These are phyloP conservation scores for Alliaria petiolata DNA, from an alignment of 345 rosid species.

Conservation along the genomic window DNA sequence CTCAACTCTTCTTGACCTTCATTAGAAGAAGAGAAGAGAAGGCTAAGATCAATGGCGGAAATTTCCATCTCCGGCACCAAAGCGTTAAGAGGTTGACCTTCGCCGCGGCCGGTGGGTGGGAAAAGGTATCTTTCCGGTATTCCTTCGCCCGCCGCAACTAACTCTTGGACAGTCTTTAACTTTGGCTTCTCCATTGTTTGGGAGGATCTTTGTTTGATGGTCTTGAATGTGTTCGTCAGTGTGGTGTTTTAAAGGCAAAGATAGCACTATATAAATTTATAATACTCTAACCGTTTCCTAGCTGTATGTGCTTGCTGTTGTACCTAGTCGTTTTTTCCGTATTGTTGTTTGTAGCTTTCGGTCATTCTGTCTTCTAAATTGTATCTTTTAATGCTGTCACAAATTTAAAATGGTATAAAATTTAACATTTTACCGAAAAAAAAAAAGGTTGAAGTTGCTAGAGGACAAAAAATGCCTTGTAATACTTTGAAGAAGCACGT, in stretches of 20 bases:
- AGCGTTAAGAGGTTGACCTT: conserved; percentile 20
- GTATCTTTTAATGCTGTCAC: no score
- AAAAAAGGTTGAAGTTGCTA: not conserved
- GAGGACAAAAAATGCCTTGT: no score
- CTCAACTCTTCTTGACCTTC: conserved; percentile 6
- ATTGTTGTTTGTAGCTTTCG: no score
- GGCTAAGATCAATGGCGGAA: conserved; percentile 51
- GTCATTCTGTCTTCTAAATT: no score
- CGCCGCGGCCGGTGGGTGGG: conserved; percentile 20
- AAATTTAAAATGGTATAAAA: no score
- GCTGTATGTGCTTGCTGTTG: no score
- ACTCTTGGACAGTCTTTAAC: conserved; percentile 43
- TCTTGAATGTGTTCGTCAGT: conserved; percentile 3
- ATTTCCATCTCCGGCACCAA: conserved; percentile 39
- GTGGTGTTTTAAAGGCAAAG: not conserved
- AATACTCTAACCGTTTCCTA: not conserved
- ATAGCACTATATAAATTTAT: not conserved
- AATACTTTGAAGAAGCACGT: no score
- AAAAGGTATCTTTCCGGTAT: conserved; percentile 41
- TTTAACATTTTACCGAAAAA: no score
- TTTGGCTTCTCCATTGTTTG: conserved; percentile 23
- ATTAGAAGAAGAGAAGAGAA: conserved; percentile 43
- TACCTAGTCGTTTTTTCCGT: no score
- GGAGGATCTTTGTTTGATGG: not conserved
- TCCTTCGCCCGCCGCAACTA: conserved; percentile 28